These are phyloP conservation scores for Cylindrotheca fusiformis DNA, from an alignment of 108 stramenopile species.

Conservation along the genomic window DNA sequence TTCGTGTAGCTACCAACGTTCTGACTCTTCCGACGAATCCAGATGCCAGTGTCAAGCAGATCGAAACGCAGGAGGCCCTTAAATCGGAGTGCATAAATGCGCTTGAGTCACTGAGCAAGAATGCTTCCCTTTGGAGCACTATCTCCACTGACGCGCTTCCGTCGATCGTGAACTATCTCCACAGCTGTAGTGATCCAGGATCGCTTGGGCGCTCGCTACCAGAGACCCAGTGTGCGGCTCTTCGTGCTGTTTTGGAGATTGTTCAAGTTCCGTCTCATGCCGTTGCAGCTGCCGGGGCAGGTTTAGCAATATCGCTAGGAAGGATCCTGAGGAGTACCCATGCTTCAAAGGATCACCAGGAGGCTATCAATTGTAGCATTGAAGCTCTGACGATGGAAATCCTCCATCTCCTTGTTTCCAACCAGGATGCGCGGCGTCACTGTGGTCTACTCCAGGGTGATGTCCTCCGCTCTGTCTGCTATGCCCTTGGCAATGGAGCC, in stretches of 20 bases:
- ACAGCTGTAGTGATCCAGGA: slow-evolving; percentile 18
- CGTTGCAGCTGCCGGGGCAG: slow-evolving; percentile 47
- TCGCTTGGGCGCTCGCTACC: not conserved
- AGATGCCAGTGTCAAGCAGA: slow-evolving; percentile 35
- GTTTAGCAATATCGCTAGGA: slow-evolving; percentile 43
- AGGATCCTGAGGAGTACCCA: slow-evolving; percentile 10
- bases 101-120: slow-evolving; percentile 66
- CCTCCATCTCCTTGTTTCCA: slow-evolving; percentile 41
- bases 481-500: slow-evolving; percentile 20
- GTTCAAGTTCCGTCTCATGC: slow-evolving; percentile 69
- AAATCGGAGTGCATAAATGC: slow-evolving; percentile 67
- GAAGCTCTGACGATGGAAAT: slow-evolving; percentile 51
- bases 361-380: slow-evolving; percentile 8
- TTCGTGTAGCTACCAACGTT: slow-evolving; percentile 61
- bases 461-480: slow-evolving; percentile 32
- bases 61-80: slow-evolving; percentile 44
- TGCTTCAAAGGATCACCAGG: not conserved
- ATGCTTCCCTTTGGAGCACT: slow-evolving; percentile 63
- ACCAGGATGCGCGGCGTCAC: slow-evolving; percentile 17
- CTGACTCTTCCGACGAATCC: slow-evolving; percentile 41
- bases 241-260: slow-evolving; percentile 56
- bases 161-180: slow-evolving; percentile 53
- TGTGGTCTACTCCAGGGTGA: slow-evolving; percentile 27
- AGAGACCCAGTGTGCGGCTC: slow-evolving; percentile 43
- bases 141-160: slow-evolving; percentile 65